phyloP scores from a whole-genome alignment of 108 stramenopile genomes.

The Nitzschia sp. region DNA sequence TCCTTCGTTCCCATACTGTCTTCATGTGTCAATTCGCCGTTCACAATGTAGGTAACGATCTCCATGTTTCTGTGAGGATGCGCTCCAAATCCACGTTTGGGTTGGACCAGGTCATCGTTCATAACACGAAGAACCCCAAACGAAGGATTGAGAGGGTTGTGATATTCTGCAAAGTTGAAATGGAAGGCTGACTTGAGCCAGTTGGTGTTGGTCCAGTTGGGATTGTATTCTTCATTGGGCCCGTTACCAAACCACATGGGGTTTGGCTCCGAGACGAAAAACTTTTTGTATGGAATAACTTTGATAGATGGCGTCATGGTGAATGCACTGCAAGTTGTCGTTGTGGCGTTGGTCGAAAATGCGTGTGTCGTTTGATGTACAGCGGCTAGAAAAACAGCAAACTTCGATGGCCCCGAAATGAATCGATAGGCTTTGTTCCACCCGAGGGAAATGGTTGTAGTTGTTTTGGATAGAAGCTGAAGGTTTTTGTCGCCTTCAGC shows the following conservation, averaged over 20 bases:
- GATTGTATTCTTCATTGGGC: constrained; percentile 42
- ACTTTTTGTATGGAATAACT: constrained; percentile 41
- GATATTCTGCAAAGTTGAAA: constrained; percentile 83
- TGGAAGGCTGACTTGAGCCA: constrained; percentile 88
- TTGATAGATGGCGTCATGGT: neutral
- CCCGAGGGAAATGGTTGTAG: no score
- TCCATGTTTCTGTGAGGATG: constrained; percentile 79
- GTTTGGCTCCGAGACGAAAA: constrained; percentile 66
- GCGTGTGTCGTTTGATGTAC: no score
- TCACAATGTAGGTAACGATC: constrained; percentile 76
- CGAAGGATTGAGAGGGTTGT: constrained; percentile 46
- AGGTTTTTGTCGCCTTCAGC: no score
- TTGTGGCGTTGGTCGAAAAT: neutral
- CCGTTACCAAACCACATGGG: constrained; percentile 74
- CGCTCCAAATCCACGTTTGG: constrained; percentile 69
- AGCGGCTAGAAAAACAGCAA: no score
- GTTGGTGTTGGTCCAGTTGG: constrained; percentile 62
- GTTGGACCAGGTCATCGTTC: constrained; percentile 86
- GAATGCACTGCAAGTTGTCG: neutral
- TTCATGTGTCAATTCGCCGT: constrained; percentile 72
- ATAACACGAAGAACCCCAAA: constrained; percentile 81
- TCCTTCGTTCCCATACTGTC: constrained; percentile 80
- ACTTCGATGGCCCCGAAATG: no score
- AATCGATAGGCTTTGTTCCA: no score
- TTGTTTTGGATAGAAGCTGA: no score